Conservation (phyloP, 352 stramenopile species). For the Phytophthora sojae region DNA sequence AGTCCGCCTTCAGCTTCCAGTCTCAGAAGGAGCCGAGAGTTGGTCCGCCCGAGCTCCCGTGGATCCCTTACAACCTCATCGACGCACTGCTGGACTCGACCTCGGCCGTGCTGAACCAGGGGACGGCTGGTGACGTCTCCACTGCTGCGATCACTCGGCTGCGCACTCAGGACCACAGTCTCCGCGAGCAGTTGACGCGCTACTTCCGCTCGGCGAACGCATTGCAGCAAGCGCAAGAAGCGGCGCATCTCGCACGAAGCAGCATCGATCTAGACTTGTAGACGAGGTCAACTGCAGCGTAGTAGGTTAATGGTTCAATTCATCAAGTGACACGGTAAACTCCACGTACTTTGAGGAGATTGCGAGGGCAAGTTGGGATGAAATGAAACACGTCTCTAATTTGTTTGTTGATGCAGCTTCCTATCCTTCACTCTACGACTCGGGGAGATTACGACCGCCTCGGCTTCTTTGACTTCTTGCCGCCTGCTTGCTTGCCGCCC, state of each 20-base stretch:
- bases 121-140: conserved; percentile 18
- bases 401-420: conserved; percentile 20
- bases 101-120: conserved; percentile 44
- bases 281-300: neutral
- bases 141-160: conserved; percentile 27
- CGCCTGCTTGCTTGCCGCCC: conserved; percentile 21
- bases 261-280: conserved; percentile 38
- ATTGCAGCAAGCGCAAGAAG: conserved; percentile 65
- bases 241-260: conserved; percentile 46
- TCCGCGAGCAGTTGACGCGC: conserved; percentile 51
- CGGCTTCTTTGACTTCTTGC: conserved; percentile 53
- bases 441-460: conserved; percentile 26
- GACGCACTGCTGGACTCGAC: conserved; percentile 65
- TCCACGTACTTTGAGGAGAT: neutral
- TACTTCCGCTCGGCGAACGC: conserved; percentile 64
- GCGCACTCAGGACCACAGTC: conserved; percentile 38
- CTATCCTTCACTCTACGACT: conserved; percentile 29
- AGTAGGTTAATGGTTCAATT: conserved; percentile 20
- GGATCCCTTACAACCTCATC: conserved; percentile 77
- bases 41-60: conserved; percentile 46
- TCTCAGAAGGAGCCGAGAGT: conserved; percentile 36
- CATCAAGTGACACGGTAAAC: conserved; percentile 9
- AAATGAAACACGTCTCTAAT: conserved; percentile 36
- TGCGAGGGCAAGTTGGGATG: neutral
- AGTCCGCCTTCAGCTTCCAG: conserved; percentile 37